These are phyloP conservation scores for Quillaja saponaria DNA, from an alignment of 306 rosid genomes.

Conservation along the genomic window DNA sequence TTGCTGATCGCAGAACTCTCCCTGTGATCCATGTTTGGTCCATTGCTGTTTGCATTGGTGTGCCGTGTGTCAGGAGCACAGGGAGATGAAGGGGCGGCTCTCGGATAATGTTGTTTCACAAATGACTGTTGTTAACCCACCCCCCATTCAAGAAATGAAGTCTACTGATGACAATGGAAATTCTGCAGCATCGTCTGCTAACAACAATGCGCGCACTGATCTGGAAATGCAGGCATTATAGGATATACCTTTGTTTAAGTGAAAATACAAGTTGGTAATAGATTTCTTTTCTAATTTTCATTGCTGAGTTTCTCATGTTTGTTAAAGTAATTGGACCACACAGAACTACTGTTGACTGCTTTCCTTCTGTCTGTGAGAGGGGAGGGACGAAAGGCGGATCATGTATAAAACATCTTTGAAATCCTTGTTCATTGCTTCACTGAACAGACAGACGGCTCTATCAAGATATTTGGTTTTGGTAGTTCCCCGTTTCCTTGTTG, in stretches of 20 bases:
- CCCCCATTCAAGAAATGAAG: constrained; percentile 85
- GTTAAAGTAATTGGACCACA: constrained; percentile 13
- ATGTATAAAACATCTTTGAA: too few relatives aligned
- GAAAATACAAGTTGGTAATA: too few relatives aligned
- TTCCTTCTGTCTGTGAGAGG: too few relatives aligned
- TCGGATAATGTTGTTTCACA: constrained; percentile 56
- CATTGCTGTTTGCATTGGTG: constrained; percentile 97
- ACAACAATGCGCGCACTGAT: constrained; percentile 54
- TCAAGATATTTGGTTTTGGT: too few relatives aligned
- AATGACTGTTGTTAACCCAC: constrained; percentile 83
- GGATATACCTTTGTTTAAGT: background rate
- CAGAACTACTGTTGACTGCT: too few relatives aligned
- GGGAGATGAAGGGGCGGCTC: constrained; percentile 89
- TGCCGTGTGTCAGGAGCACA: constrained; percentile 95
- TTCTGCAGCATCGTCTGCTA: constrained; percentile 49
- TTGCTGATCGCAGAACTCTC: constrained; percentile 65
- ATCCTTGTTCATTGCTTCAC: too few relatives aligned
- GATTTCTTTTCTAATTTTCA: too few relatives aligned
- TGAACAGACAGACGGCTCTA: too few relatives aligned
- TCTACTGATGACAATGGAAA: constrained; percentile 45
- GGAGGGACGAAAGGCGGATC: too few relatives aligned
- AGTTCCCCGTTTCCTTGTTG: too few relatives aligned
- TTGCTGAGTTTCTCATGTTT: background rate
- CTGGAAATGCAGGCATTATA: constrained; percentile 88
- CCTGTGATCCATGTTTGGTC: constrained; percentile 86